Evolutionary conservation across 2,329 filamentous ascomycete species (phyloP).

Genomic region (Cordyceps militaris): DNA sequence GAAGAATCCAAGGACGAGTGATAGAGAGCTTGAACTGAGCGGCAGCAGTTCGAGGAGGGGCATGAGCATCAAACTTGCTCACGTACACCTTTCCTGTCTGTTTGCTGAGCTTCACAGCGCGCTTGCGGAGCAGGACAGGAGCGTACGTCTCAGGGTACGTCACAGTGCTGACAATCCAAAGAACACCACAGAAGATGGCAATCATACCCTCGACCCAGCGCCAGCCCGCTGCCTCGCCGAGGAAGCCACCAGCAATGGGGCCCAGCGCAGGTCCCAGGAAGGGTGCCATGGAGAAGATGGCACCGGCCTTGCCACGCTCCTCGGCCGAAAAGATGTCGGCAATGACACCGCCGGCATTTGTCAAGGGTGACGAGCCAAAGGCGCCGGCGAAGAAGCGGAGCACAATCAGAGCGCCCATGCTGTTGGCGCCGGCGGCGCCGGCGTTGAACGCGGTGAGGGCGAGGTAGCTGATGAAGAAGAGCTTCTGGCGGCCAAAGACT

Average conservation of each 20-base stretch:
- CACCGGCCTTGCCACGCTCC: slow-evolving; percentile 50
- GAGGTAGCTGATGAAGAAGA: slow-evolving; percentile 53
- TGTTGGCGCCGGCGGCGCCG: slow-evolving; percentile 48
- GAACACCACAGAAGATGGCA: slow-evolving; percentile 51
- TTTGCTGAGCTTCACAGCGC: slow-evolving; percentile 43
- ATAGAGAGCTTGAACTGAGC: slow-evolving; percentile 49
- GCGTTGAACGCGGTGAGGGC: slow-evolving; percentile 55
- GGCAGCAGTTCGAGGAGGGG: slow-evolving; percentile 35
- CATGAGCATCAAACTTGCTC: slow-evolving; percentile 39
- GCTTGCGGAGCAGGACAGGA: slow-evolving; percentile 46
- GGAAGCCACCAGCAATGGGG: slow-evolving; percentile 56
- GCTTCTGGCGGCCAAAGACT: slow-evolving; percentile 51
- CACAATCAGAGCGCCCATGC: slow-evolving; percentile 54
- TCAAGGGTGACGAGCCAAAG: slow-evolving; percentile 56
- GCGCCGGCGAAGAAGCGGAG: slow-evolving; percentile 61
- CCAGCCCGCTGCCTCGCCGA: slow-evolving; percentile 54
- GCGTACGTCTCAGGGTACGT: slow-evolving; percentile 55
- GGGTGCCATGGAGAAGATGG: slow-evolving; percentile 54
- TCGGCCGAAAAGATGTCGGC: slow-evolving; percentile 54
- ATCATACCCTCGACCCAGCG: slow-evolving; percentile 58
- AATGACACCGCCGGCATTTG: slow-evolving; percentile 56
- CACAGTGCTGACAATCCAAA: slow-evolving; percentile 48
- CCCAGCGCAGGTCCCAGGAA: slow-evolving; percentile 55
- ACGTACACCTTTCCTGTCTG: slow-evolving; percentile 49
- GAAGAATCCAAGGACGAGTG: slow-evolving; percentile 56